phyloP scores from a whole-genome alignment of 2,329 filamentous ascomycete genomes.

The Calonectria leucothoes region DNA sequence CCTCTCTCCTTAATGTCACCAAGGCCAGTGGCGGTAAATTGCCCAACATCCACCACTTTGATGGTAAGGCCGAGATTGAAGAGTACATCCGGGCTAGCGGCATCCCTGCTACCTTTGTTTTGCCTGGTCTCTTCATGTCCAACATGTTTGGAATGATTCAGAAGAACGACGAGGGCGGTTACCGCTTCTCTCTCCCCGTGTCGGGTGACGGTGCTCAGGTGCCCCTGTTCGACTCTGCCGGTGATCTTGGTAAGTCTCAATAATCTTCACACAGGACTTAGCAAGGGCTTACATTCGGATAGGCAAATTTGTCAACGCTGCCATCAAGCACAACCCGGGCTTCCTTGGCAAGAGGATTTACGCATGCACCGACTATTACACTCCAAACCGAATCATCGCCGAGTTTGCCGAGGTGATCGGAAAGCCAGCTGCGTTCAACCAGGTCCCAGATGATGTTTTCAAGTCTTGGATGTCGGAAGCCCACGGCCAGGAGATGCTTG shows the following conservation, averaged over 20 bases:
- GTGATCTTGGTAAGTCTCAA: constrained; percentile 54
- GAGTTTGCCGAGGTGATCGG: constrained; percentile 50
- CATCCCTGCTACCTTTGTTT: constrained; percentile 63
- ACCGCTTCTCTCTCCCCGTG: constrained; percentile 42
- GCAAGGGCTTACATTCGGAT: fast-evolving
- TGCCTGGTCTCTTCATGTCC: constrained; percentile 66
- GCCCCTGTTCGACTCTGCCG: constrained; percentile 51
- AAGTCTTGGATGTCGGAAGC: constrained; percentile 46
- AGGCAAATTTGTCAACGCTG: constrained; percentile 51
- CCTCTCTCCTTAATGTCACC: constrained; percentile 54
- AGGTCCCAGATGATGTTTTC: constrained; percentile 49
- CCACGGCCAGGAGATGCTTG: constrained; percentile 50
- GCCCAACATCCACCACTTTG: constrained; percentile 60
- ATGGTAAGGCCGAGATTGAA: constrained; percentile 67
- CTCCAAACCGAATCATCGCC: constrained; percentile 44
- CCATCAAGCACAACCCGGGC: constrained; percentile 43
- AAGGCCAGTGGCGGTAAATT: constrained; percentile 52
- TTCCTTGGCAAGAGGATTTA: constrained; percentile 48
- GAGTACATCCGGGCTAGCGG: constrained; percentile 63
- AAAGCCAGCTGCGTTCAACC: constrained; percentile 44
- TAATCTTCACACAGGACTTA: not conserved
- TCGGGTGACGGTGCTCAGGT: constrained; percentile 46
- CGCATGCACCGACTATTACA: constrained; percentile 52
- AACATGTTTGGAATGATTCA: constrained; percentile 51
- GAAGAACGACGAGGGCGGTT: constrained; percentile 46